Evolutionary conservation across 2,329 filamentous ascomycete species (phyloP), one percentile per base, ranked within the genome.

Genomic region (Cordyceps cateniannulata): DNA sequence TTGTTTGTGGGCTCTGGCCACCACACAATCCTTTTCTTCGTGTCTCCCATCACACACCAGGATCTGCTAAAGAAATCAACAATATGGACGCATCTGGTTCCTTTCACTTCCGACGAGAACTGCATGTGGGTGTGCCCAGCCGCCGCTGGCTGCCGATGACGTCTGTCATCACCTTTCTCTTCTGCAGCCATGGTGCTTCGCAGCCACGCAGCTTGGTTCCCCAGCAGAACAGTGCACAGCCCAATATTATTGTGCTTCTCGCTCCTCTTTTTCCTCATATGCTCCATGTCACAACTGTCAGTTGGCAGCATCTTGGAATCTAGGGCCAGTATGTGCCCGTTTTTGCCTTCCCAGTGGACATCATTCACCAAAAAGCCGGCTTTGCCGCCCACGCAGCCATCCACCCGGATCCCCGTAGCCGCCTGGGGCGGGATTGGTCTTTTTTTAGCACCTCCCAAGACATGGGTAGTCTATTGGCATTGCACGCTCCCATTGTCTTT

Each of bases 391-490:
- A 51, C 56, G 18, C 50, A 47, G 32, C 52, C 29, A 22, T 22
- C 35, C 51, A 27, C 29, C 56, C 50, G 42, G 50, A 48, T 54
- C 40, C 27, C 29, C 50, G 50, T 59, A 59, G 35, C 56, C 56
- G 56, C 56, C n/a, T 22, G n/a, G 20, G 27, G 32, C 32, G 32
- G 32, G 10, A 35, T 35, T 35, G 32, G 24, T 55, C 52, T 61
- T 61, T 61, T 61, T 61, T 61, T 61, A 61, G 59, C 52, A 61
- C 24, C 40, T 5, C 22, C 42, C 3, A 18, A 25, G 59, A 35
- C 51, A 54, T 42, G 50, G 58, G 29, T 57, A 12, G 18, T 56
- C 24, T 16, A 18, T 42, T 56, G 42, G 59, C 25, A 22, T 18
- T 18, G 14, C 16, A 6, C 38, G 14, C 38, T 42, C 38, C 16